Base-by-base conservation (phyloP, 2,329 filamentous ascomycete genomes). In the Apiospora koreana region DNA sequence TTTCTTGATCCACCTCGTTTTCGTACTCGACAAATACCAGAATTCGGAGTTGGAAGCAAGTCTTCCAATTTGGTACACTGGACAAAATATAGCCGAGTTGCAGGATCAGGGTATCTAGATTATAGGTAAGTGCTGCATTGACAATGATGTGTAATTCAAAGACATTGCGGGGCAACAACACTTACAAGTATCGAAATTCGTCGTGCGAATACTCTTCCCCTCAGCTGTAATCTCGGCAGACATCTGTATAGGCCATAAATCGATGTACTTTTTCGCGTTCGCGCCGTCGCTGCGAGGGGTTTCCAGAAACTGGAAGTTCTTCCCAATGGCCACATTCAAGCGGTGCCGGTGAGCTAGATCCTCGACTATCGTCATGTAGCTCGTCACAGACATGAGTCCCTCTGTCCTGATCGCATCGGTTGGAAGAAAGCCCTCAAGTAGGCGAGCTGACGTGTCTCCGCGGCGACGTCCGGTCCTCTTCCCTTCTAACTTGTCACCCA, bases 231-330 rank as follows among this genome's bases (percentile, higher is more conserved):
- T 88, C 75, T 95, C 93, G 1, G 94, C 94, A 7, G 94, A 95
- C 93, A 97, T 97, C 74, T 97, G 94, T 68, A 97, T 96, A 0
- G 94, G 94, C 94, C 94, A 97, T 5, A 97, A 83, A 76, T 97
- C 94, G 72, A 97, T 93, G 76, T 92, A 95, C 76, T 90, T 93
- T 77, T 95, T 95, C 4, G 83, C 84, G 68, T 91, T 89, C 23
- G 79, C 77, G 4, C 86, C 86, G 48, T 89, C 84, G 0, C 85
- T 79, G 25, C 88, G 85, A 0, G 94, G 94, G 0, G 94, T 88
- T 76, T 96, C 92, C 1, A 97, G 83, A 1, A 88, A 82, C 68
- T 94, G 89, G 73, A 97, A 97, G 0, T 93, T 94, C 77, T 93
- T 94, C 0, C 92, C 94, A 48, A 97, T 87, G 1, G 93, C 94